These are phyloP conservation scores for Friedmanniomyces simplex DNA, from an alignment of 495 filamentous ascomycete genomes.

Conservation along the genomic window DNA sequence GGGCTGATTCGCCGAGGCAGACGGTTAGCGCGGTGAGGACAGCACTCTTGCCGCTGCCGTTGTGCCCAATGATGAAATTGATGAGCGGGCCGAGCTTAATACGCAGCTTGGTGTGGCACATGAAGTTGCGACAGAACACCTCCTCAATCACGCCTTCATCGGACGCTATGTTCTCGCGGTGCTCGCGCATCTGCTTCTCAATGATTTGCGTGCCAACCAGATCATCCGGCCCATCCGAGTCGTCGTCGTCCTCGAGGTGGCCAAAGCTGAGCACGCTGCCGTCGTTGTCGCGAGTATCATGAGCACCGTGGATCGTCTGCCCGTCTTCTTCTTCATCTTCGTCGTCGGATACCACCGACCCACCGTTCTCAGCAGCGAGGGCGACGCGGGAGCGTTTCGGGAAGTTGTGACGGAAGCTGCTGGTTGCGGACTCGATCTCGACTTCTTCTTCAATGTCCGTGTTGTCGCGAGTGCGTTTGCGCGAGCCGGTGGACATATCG, in stretches of 20 bases:
- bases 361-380: conserved; percentile 11
- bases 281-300: not conserved
- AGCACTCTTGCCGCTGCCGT: conserved; percentile 98
- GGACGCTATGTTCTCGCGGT: conserved; percentile 59
- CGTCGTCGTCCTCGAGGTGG: conserved; percentile 26
- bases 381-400: conserved; percentile 13
- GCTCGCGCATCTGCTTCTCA: conserved; percentile 42
- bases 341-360: conserved; percentile 18
- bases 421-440: conserved; percentile 37
- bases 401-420: conserved; percentile 36
- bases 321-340: conserved; percentile 3
- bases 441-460: conserved; percentile 43
- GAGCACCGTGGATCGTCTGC: not conserved
- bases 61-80: conserved; percentile 96
- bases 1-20: conserved; percentile 90
- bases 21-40: conserved; percentile 90
- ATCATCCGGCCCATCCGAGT: conserved; percentile 48
- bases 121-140: conserved; percentile 81
- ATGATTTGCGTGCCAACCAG: conserved; percentile 63
- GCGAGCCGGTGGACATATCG: conserved; percentile 8
- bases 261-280: not conserved
- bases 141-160: conserved; percentile 78
- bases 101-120: conserved; percentile 78
- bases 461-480: conserved; percentile 39
- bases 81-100: conserved; percentile 82